These are phyloP conservation scores for Myochromella boudieri DNA, from an alignment of 768 basidiomycete genomes.

Conservation along the genomic window DNA sequence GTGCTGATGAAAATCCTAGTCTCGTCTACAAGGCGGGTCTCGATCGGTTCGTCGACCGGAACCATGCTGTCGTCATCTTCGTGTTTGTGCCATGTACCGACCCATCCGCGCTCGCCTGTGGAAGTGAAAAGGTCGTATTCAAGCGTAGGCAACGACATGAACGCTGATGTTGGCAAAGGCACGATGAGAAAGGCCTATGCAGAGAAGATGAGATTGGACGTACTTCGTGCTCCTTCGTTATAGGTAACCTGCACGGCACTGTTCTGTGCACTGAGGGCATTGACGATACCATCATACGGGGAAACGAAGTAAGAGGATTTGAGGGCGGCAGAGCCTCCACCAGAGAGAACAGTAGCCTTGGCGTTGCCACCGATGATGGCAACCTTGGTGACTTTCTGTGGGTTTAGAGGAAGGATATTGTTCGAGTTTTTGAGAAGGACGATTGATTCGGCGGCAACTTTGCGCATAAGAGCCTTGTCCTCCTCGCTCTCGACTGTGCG, in stretches of 20 bases:
- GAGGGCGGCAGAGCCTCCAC: conserved; percentile 72
- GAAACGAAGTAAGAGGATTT: conserved; percentile 75
- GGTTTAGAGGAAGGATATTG: conserved; percentile 51
- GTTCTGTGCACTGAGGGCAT: conserved; percentile 47
- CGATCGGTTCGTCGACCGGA: conserved; percentile 39
- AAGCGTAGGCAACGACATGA: conserved; percentile 63
- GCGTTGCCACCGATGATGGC: conserved; percentile 78
- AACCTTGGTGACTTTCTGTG: conserved; percentile 56
- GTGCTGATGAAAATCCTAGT: conserved; percentile 65
- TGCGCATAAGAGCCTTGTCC: conserved; percentile 62
- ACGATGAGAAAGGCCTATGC: not conserved
- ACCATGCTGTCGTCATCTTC: conserved; percentile 56
- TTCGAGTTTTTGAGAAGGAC: conserved; percentile 74
- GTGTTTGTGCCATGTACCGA: conserved; percentile 60
- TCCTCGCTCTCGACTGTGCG: conserved; percentile 59
- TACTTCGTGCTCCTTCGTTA: conserved; percentile 69
- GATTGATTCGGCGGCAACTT: conserved; percentile 67
- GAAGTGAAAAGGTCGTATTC: conserved; percentile 64
- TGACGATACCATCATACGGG: conserved; percentile 74
- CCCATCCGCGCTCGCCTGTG: conserved; percentile 67
- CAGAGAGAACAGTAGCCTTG: conserved; percentile 59
- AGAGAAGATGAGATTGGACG: conserved; percentile 14
- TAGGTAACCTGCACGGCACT: conserved; percentile 55
- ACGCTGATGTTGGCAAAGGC: conserved; percentile 38
- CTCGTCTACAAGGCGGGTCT: conserved; percentile 53